Evolutionary conservation across 2,329 filamentous ascomycete genomes (phyloP), one percentile per base, ranked within the genome.

Genomic region (Pseudocercospora pini-densiflorae): DNA sequence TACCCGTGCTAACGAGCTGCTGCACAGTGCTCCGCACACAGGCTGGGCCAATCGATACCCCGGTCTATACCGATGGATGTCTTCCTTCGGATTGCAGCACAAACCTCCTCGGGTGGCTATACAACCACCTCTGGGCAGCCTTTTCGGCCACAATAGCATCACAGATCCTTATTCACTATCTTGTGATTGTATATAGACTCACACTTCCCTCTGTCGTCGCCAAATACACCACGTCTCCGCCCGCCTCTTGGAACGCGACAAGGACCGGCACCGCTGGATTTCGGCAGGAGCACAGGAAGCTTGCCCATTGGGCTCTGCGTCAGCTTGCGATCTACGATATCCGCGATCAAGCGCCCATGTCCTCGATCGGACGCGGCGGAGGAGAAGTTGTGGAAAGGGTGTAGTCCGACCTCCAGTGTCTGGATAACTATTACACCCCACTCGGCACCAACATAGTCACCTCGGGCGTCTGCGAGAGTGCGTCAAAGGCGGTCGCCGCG

Each of bases 311-410:
- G 43, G 10, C 43, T 47, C 43, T 47, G 43, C 43, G 43, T 47
- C 43, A 47, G 43, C 43, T n/a, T 19, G 49, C 12, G 49, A 53
- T 53, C 49, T 23, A 53, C 49, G 49, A 53, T 53, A 53, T 53
- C 19, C 49, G 49, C 49, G 21, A 53, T 29, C 49, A 23, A 53
- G 49, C 49, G 23, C 49, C 19, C 23, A 53, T 53, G 49, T 53
- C 49, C 49, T 53, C 49, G 49, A 53, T 53, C 49, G 49, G 19
- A 24, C 49, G 49, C 49, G 49, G 23, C 49, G 23, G 49, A 27
- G 5, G 24, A 47, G 31, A 33, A 31, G 29, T 45, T 19, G 19
- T 45, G 14, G 40, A 45, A 45, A 45, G 40, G 40, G 40, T 45
- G 40, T 45, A 45, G 40, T 16, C 40, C 40, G 40, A 19, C 40